Percentiles rank a stretch among this genome's conserved stretches.
These are phyloP conservation scores for Aspergillus texensis DNA, from an alignment of 2,329 filamentous ascomycete species.

Conservation along the genomic window DNA sequence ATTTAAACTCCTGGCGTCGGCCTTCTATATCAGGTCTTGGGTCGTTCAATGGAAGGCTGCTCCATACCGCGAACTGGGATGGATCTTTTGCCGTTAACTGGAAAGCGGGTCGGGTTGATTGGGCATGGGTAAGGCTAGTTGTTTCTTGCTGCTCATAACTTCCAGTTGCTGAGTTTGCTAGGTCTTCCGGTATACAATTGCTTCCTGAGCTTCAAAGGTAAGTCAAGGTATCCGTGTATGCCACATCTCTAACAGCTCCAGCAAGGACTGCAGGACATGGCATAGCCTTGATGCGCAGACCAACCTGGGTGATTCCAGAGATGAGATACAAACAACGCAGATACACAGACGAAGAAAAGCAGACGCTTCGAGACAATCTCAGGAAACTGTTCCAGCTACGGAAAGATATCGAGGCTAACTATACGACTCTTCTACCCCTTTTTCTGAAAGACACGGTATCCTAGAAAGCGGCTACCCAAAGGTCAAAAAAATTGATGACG, in stretches of 20 bases:
- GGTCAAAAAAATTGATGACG: not conserved
- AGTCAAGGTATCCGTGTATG: not conserved
- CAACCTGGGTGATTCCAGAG: not conserved
- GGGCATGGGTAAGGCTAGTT: conserved; percentile 30
- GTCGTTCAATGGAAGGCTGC: conserved; percentile 46
- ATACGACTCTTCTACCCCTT: not conserved
- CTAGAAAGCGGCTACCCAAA: not conserved
- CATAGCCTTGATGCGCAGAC: not conserved
- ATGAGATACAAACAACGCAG: not conserved
- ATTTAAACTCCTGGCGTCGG: conserved; percentile 40
- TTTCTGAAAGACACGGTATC: not conserved
- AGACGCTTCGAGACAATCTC: not conserved
- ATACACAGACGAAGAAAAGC: not conserved
- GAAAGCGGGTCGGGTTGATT: conserved; percentile 38
- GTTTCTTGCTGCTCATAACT: not conserved
- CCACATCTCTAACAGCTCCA: not conserved
- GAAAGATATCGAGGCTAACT: not conserved
- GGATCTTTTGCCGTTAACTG: conserved; percentile 32
- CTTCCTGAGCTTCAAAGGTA: not conserved
- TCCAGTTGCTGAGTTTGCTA: not conserved
- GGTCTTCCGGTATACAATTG: not conserved
- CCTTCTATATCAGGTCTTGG: conserved; percentile 51
- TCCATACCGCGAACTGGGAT: conserved; percentile 49
- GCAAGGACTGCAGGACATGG: not conserved
- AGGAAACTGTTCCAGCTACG: not conserved